These are phyloP conservation scores for Bacidia rubella DNA, from an alignment of 495 filamentous ascomycete species.

Conservation along the genomic window DNA sequence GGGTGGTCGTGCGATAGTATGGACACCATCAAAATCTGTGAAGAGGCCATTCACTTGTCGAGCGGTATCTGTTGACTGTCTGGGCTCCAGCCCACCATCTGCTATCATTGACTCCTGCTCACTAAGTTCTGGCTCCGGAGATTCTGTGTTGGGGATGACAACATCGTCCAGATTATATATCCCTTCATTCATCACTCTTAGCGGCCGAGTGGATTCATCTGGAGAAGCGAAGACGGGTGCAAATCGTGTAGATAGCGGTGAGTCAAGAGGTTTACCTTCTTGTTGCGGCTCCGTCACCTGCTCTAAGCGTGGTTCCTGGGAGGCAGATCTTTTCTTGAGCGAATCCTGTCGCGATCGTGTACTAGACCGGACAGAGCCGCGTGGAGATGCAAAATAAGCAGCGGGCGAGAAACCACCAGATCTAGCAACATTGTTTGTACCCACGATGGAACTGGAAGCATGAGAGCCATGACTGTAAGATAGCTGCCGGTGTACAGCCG, in stretches of 20 bases:
- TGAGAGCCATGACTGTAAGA: slow-evolving; percentile 38
- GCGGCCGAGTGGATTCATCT: slow-evolving; percentile 8
- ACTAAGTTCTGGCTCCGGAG: slow-evolving; percentile 9
- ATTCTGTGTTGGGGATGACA: slow-evolving; percentile 7
- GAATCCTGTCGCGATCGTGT: slow-evolving; percentile 24
- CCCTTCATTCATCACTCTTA: slow-evolving; percentile 12
- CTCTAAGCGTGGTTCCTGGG: slow-evolving; percentile 37
- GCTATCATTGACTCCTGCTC: slow-evolving; percentile 4
- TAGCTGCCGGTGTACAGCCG: slow-evolving; percentile 27
- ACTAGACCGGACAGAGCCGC: slow-evolving; percentile 44
- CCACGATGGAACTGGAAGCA: slow-evolving; percentile 49
- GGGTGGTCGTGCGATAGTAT: slow-evolving; percentile 43
- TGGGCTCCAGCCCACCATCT: background rate
- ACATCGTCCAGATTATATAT: slow-evolving; percentile 8
- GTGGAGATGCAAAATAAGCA: slow-evolving; percentile 52
- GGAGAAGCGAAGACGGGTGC: slow-evolving; percentile 6
- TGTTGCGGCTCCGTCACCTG: slow-evolving; percentile 38
- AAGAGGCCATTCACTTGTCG: slow-evolving; percentile 61
- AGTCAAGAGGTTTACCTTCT: slow-evolving; percentile 30
- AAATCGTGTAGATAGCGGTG: slow-evolving; percentile 17
- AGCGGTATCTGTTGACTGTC: slow-evolving; percentile 40
- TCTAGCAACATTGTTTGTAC: slow-evolving; percentile 50
- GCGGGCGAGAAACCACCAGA: slow-evolving; percentile 59
- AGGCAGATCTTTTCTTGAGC: slow-evolving; percentile 44
- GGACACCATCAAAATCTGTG: slow-evolving; percentile 87